Evolutionary conservation across 768 basidiomycete genomes (phyloP), one percentile per base, ranked within the genome.

Genomic region (Tephrocybe sp.): DNA sequence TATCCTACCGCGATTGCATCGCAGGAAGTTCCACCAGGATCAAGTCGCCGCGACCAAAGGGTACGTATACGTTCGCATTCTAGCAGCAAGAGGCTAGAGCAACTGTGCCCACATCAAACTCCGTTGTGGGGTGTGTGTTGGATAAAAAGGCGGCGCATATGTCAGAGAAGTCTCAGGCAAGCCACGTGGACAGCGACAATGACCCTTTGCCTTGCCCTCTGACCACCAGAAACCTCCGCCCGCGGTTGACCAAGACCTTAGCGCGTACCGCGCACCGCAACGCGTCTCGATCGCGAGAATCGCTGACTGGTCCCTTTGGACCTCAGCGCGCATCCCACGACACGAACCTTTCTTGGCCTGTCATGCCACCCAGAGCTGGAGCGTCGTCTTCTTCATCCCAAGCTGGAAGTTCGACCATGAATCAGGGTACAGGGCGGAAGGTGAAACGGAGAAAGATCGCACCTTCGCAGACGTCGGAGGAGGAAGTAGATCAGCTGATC

Each of bases 151-250:
- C 22, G 29, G 44, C 41, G 37, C 30, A 37, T 18, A 50, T 50
- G 45, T 50, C 54, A 19, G 27, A 38, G 15, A 55, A 48, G 50
- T 52, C 42, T 55, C 50, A 49, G 47, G 54, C 42, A 36, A 43
- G 29, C 50, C 55, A 56, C 55, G 55, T 52, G 50, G 34, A 21
- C 49, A 22, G n/a, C 13, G 10, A 44, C 44, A 30, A 56, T 49
- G 49, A 45, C 30, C 55, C 50, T 16, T 43, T 56, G 29, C 55
- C 55, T 39, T 48, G 34, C 13, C 55, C 55, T 25, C 34, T 56
- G 40, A 56, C 55, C 3, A 49, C 55, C 4, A 44, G 50, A 16
- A 56, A 49, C 42, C 55, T 56, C 34, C 55, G n/a, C 25, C 47
- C 55, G 9, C 47, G 54, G 13, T 27, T 43, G 8, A 48, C n/a